A percentile compares a stretch with the other conserved stretches of the same genome.
These are phyloP conservation scores for Metschnikowia noctiluminum DNA, from an alignment of 805 yeast species.

Conservation along the genomic window DNA sequence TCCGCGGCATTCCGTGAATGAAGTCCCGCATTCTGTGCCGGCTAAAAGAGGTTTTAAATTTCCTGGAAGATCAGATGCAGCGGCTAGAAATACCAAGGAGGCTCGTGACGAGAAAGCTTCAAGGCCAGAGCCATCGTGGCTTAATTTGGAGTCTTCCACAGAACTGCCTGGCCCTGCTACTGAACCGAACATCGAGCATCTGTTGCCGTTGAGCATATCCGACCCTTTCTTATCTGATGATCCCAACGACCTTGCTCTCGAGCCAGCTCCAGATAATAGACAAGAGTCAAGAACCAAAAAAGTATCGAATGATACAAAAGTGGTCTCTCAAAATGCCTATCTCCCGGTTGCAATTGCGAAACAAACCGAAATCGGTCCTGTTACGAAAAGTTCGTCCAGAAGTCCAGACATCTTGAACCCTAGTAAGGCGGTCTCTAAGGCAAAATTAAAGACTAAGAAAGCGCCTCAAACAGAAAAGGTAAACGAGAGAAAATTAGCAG, in stretches of 20 bases:
- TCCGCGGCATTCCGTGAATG: not conserved
- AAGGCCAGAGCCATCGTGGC: not conserved
- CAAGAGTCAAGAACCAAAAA: not conserved
- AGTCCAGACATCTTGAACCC: not conserved
- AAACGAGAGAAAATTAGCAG: not conserved
- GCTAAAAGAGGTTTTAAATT: constrained; percentile 1
- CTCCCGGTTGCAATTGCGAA: not conserved
- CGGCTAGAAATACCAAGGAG: not conserved
- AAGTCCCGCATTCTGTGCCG: not conserved
- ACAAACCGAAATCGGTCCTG: not conserved
- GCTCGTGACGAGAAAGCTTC: not conserved
- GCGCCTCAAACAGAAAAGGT: not conserved
- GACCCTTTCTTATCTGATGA: constrained; percentile 3
- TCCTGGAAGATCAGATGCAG: not conserved
- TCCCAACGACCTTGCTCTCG: not conserved
- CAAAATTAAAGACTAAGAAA: not conserved
- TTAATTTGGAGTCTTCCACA: not conserved
- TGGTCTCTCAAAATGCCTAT: not conserved
- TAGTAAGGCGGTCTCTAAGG: not conserved
- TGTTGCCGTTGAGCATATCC: not conserved
- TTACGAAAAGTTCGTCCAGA: not conserved
- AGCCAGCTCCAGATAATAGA: not conserved
- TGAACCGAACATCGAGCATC: not conserved
- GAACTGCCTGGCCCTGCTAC: not conserved
- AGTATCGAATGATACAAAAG: not conserved